A percentile compares a stretch with the other conserved stretches of the same genome.
phyloP scores from a whole-genome alignment of 257 asterid species.

The Nicotiana knightiana region DNA sequence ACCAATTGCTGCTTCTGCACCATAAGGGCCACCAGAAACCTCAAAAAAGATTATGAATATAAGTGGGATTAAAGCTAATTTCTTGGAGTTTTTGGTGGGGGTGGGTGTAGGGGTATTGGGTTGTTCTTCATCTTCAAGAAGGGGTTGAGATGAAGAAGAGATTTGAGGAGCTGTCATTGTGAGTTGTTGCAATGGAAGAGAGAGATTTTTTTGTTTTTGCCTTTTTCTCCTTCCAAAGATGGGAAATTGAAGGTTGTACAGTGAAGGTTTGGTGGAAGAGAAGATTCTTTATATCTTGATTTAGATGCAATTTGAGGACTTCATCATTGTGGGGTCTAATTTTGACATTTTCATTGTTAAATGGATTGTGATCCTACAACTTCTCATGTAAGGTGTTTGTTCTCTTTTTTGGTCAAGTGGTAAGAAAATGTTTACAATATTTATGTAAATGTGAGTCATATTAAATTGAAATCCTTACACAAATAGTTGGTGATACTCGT shows the following conservation, averaged over 20 bases:
- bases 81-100: conserved; percentile 17
- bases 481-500: too few species aligned
- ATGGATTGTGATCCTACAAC: neutral
- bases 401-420: neutral
- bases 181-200: neutral
- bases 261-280: neutral
- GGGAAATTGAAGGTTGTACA: neutral
- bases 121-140: conserved; percentile 23
- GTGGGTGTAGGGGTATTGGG: neutral
- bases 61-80: conserved; percentile 38
- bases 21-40: conserved; percentile 56
- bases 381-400: neutral
- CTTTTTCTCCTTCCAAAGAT: neutral
- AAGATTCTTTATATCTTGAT: neutral
- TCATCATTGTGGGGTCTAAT: neutral
- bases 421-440: neutral
- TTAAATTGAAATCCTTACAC: too few species aligned
- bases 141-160: conserved; percentile 3
- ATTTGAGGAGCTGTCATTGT: conserved; percentile 8
- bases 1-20: conserved; percentile 51
- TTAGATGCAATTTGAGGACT: neutral
- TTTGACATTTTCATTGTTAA: neutral
- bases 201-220: too few species aligned
- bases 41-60: conserved; percentile 49
- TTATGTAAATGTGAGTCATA: neutral